Conservation (phyloP, 2,329 filamentous ascomycete genomes). For the Biscogniauxia sp. region DNA sequence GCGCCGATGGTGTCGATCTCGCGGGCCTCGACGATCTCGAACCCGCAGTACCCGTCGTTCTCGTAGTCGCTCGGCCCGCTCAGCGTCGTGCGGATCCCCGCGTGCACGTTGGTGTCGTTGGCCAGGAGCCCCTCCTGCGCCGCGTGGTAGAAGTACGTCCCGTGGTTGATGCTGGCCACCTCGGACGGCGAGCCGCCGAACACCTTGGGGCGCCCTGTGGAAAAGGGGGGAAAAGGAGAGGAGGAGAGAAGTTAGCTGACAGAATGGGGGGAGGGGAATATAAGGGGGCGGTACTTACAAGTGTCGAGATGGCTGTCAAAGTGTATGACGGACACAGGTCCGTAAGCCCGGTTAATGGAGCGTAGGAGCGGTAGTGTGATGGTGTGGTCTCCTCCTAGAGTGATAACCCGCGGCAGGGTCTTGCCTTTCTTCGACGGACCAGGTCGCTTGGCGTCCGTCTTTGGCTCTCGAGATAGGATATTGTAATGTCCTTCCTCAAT, state of each 20-base stretch:
- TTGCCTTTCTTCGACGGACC: conserved; percentile 71
- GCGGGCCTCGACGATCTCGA: conserved; percentile 74
- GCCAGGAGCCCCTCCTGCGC: conserved; percentile 71
- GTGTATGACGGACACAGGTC: conserved; percentile 60
- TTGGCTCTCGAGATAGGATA: conserved; percentile 68
- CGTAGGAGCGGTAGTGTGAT: conserved; percentile 59
- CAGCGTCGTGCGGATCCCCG: conserved; percentile 80
- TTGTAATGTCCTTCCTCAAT: conserved; percentile 82
- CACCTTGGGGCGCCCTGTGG: conserved; percentile 75
- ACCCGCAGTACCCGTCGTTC: conserved; percentile 81
- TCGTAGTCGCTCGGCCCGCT: conserved; percentile 78
- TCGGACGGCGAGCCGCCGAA: conserved; percentile 79
- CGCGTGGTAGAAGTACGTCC: conserved; percentile 86
- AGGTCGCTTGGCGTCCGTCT: conserved; percentile 62
- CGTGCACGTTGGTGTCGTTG: conserved; percentile 85
- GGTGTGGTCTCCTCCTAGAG: conserved; percentile 65
- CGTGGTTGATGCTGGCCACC: conserved; percentile 77
- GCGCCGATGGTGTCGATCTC: conserved; percentile 52
- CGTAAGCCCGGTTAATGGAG: conserved; percentile 60
- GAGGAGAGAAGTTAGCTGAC: background rate
- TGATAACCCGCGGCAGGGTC: conserved; percentile 79
- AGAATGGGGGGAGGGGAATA: conserved; percentile 27
- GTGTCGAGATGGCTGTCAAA: conserved; percentile 67
- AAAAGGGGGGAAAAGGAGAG: conserved; percentile 30
- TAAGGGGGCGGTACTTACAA: conserved; percentile 42